phyloP scores from a whole-genome alignment of 306 rosid genomes.

The Herpetospermum pedunculosum region DNA sequence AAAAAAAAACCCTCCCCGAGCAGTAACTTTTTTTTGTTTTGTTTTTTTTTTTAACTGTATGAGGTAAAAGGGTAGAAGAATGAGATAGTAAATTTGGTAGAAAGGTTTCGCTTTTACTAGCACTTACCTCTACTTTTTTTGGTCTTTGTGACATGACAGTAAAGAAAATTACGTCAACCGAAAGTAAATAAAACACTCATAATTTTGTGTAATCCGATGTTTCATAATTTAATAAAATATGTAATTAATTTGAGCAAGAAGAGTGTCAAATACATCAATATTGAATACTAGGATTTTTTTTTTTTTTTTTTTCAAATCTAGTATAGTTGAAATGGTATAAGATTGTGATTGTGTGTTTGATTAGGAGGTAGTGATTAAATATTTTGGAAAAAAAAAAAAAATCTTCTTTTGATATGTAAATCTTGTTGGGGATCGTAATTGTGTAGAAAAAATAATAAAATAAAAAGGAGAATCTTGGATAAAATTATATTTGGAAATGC shows the following conservation, averaged over 20 bases:
- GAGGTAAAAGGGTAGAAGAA: background rate
- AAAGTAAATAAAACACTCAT: background rate
- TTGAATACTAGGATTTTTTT: no score
- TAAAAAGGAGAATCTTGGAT: no score
- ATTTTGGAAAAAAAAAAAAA: no score
- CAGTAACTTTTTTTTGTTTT: background rate
- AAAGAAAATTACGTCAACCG: background rate
- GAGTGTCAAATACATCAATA: no score
- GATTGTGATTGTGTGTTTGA: no score
- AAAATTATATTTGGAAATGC: no score
- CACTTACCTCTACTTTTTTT: background rate
- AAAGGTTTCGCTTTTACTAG: background rate
- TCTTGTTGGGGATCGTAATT: background rate
- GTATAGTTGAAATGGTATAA: no score
- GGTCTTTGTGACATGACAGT: background rate
- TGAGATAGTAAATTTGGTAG: conserved; percentile 3
- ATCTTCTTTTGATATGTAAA: background rate
- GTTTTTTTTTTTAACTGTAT: background rate
- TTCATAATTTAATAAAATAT: background rate
- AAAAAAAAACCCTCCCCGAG: background rate
- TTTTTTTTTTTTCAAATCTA: no score
- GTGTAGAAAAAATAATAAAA: background rate
- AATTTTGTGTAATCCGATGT: background rate
- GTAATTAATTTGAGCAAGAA: background rate
- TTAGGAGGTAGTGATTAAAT: no score